Evolutionary conservation across 805 yeast genomes (phyloP), one percentile per base, ranked within the genome.

Genomic region (Ogataea ramenticola): DNA sequence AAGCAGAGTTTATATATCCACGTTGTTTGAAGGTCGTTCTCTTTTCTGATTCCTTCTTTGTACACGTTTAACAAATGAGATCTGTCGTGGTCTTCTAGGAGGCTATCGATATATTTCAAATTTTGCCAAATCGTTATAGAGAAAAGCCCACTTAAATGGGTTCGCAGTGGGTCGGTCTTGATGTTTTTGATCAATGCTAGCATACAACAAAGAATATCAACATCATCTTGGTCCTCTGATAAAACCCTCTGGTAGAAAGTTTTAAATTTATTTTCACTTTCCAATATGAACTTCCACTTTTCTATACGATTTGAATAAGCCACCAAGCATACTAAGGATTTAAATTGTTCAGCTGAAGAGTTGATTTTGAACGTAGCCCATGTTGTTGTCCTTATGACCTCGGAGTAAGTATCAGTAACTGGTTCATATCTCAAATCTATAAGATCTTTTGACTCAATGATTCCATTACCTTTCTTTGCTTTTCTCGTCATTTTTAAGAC

Each of bases 41-140:
- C 21, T 17, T 33, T 12, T 33, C 4, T 33, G 10, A 24, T 6
- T 24, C 10, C 6, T 24, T 24, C 10, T 24, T 24, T 10, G 27
- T 24, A 24, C 10, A 24, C 10, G 10, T 24, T 10, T 7, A 10
- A 24, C 10, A 24, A 10, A 24, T 6, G 27, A 10, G 17, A 7
- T 7, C 17, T 16, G 4, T 12, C 15, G 10, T 8, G 24, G 7
- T 17, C 11, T 17, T 20, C 6, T 8, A 34, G 37, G 8, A 62
- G 21, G 1, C 42, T 27, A 10, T 42, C 44, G 20, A 39, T 46
- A 17, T 57, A 44, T 14, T 43, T 43, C n/a, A 65, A 39, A 36
- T 52, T 50, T n/a, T 49, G 46, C 72, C 68, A 68, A 1, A 58
- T 57, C 9, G 56, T 45, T 12, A 67, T 54, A 2, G 67, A 61